These are phyloP conservation scores for Lasiosphaeriaceae sp. DNA, from an alignment of 495 filamentous ascomycete genomes.

Conservation along the genomic window DNA sequence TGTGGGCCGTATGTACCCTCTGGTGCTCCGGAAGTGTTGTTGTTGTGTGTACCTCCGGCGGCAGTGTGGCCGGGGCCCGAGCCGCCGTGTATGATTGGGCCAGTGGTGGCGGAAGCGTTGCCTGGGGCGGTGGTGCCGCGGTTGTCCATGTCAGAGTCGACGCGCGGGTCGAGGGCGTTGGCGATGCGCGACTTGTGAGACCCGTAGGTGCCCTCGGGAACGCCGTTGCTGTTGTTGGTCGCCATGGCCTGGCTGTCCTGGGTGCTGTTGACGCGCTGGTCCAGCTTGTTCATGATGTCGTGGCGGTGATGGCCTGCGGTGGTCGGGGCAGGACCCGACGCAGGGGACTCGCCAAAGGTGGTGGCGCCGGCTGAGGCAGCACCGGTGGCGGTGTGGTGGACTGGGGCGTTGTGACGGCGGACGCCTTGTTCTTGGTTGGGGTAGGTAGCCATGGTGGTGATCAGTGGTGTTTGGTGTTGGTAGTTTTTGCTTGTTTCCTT, in stretches of 20 bases:
- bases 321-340: conserved; percentile 27
- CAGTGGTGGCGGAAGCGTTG: not conserved
- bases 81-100: not conserved
- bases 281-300: conserved; percentile 64
- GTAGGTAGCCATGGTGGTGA: conserved; percentile 5
- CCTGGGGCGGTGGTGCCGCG: conserved; percentile 7
- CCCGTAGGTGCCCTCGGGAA: conserved; percentile 37
- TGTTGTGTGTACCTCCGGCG: not conserved
- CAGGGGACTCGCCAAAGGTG: conserved; percentile 20
- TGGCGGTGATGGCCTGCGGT: conserved; percentile 52
- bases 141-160: conserved; percentile 42
- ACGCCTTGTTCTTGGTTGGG: conserved; percentile 8
- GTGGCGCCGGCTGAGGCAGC: not conserved
- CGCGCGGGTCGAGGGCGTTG: conserved; percentile 47
- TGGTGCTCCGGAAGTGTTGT: conserved; percentile 2
- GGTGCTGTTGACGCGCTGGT: conserved; percentile 53
- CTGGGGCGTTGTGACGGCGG: conserved; percentile 1
- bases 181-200: conserved; percentile 29
- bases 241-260: conserved; percentile 33
- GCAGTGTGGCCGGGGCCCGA: not conserved
- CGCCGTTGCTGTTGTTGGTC: conserved; percentile 8
- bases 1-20: conserved; percentile 37
- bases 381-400: not conserved
- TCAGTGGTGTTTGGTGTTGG: not conserved
- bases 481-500: not conserved